Evolutionary conservation across 2,329 filamentous ascomycete genomes (phyloP).

Genomic region (Pseudogymnoascus sp.): DNA sequence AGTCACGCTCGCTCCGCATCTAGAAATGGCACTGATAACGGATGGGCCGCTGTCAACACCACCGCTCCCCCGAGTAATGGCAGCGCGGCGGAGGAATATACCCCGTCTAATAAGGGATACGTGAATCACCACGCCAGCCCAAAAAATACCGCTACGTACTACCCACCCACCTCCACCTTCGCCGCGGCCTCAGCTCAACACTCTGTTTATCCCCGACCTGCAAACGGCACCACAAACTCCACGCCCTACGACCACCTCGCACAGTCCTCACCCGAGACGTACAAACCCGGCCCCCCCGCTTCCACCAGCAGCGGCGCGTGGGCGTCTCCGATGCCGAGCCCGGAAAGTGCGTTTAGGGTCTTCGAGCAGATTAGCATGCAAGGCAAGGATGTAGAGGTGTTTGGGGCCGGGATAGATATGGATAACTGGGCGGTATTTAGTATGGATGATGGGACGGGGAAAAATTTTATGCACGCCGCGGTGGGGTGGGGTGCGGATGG

Average conservation of each 20-base stretch:
- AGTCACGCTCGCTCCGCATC: not conserved
- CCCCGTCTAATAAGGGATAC: not conserved
- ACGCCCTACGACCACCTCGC: not conserved
- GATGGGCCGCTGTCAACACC: slow-evolving; percentile 4
- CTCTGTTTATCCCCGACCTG: not conserved
- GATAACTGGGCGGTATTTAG: not conserved
- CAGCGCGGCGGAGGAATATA: not conserved
- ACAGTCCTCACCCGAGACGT: not conserved
- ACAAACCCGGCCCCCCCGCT: not conserved
- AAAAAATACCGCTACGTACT: not conserved
- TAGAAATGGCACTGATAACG: not conserved
- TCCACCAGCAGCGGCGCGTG: not conserved
- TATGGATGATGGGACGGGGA: not conserved
- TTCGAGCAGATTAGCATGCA: not conserved
- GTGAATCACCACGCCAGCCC: not conserved
- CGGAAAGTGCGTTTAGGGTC: not conserved
- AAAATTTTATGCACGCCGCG: not conserved
- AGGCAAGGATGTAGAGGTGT: not conserved
- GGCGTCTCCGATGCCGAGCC: not conserved
- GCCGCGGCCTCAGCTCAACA: not conserved
- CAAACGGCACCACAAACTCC: not conserved
- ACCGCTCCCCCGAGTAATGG: not conserved
- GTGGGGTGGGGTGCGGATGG: not conserved
- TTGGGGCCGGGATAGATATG: not conserved
- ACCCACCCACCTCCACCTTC: not conserved